phyloP scores from a whole-genome alignment of 2,329 filamentous ascomycete genomes.

The Phoma sp. region DNA sequence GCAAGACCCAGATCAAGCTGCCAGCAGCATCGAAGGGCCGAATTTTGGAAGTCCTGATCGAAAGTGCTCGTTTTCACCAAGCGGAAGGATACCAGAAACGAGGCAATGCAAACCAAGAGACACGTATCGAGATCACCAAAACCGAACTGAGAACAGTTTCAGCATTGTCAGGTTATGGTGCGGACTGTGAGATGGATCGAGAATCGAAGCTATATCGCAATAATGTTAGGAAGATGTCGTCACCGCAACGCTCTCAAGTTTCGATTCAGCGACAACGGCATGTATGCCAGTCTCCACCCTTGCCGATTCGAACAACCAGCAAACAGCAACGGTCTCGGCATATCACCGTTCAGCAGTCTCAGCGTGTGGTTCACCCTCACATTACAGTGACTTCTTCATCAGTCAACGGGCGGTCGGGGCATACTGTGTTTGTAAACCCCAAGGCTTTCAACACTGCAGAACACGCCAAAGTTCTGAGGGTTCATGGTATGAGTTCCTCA shows the following conservation, averaged over 20 bases:
- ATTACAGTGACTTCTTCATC: background rate
- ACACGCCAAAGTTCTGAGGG: background rate
- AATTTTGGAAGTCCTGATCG: slow-evolving; percentile 1
- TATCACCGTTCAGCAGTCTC: background rate
- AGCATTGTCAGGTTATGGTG: slow-evolving; percentile 7
- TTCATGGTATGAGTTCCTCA: no score
- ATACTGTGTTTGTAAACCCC: background rate
- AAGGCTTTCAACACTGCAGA: no score
- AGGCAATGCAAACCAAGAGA: background rate
- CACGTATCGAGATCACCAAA: background rate
- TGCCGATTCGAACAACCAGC: background rate
- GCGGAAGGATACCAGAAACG: background rate
- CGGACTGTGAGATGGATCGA: slow-evolving; percentile 3
- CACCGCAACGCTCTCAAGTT: background rate
- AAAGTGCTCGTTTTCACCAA: background rate
- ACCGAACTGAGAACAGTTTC: background rate
- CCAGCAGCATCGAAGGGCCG: background rate
- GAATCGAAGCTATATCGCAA: background rate
- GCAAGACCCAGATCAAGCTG: slow-evolving; percentile 18
- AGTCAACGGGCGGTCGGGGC: background rate
- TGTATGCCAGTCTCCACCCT: background rate
- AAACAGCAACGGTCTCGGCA: background rate
- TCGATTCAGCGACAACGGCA: background rate
- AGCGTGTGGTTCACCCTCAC: background rate
- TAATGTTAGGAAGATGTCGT: background rate